Evolutionary conservation across 768 basidiomycete species (phyloP), one percentile per base, ranked within the genome.

Genomic region (Serendipita sp.): DNA sequence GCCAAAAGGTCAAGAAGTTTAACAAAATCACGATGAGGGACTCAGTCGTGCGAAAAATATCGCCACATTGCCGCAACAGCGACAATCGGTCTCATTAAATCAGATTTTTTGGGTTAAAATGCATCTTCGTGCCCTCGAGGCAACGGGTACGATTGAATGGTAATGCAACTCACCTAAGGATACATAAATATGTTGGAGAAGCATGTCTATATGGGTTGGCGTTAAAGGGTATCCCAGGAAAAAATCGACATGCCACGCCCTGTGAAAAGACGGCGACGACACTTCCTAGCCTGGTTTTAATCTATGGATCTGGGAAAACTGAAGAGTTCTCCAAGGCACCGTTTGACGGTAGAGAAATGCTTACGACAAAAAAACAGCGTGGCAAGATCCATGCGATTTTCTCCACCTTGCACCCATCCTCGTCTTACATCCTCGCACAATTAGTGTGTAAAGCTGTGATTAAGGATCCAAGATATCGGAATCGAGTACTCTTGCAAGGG

Each of bases 191-290:
- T n/a, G 30, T 58, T 2, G 28, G 20, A 26, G 11, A 28, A 22
- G 53, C 31, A 33, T 11, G 3, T 58, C 9, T 3, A n/a, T 7
- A 5, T 20, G 53, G 22, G 28, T n/a, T n/a, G 53, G 53, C n/a
- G 22, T 7, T 20, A n/a, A 58, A n/a, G 31, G n/a, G 28, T 58
- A 11, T 58, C 30, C 22, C 53, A 58, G 53, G n/a, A 58, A 58
- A 51, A 58, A 58, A 58, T 58, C 53, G 53, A 58, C 53, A 58
- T 58, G 53, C 53, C 53, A 28, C 53, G 53, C 31, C 53, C 53
- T 58, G 53, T 26, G 31, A 58, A 20, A 26, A 24, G 31, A 31
- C 22, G 53, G n/a, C 53, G 53, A 58, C 31, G 53, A 58, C 53
- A 58, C 53, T 58, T 58, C 53, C 53, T 58, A 58, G 53, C 53